Conservation (phyloP, 495 filamentous ascomycete genomes). For the Neurospora tetrasperma region DNA sequence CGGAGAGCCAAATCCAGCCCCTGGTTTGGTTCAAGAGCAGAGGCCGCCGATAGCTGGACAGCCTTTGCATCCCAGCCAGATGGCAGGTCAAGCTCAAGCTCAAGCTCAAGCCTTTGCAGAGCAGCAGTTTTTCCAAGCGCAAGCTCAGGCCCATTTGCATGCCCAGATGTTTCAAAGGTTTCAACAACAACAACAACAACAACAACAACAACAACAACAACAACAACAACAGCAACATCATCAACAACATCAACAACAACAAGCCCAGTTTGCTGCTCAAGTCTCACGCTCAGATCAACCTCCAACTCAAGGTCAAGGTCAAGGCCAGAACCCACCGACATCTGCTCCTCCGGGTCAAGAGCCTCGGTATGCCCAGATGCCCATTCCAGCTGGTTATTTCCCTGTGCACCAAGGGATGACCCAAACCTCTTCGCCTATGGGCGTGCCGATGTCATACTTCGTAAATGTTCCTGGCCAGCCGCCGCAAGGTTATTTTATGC, state of each 20-base stretch:
- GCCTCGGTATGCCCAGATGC: conserved; percentile 34
- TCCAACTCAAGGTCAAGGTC: background rate
- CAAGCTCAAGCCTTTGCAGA: background rate
- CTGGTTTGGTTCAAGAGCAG: background rate
- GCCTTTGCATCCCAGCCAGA: background rate
- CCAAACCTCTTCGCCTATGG: conserved; percentile 16
- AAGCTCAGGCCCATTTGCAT: background rate
- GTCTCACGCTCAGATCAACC: conserved; percentile 1
- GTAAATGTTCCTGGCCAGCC: conserved; percentile 14
- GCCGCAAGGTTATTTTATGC: background rate
- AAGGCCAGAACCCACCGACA: background rate
- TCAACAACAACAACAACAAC: background rate
- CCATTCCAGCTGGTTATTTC: conserved; percentile 35
- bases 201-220: background rate
- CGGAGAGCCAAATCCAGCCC: background rate
- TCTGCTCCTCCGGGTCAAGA: conserved; percentile 10
- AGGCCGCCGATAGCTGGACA: background rate
- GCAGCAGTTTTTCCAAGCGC: background rate
- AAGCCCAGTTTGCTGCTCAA: conserved; percentile 1
- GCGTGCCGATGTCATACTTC: conserved; percentile 34
- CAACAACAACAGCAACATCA: conserved; percentile 1
- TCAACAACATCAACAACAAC: background rate
- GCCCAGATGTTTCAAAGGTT: background rate
- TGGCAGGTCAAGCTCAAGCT: background rate
- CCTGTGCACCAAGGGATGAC: background rate